Evolutionary conservation across 345 rosid species (phyloP), one percentile per base, ranked within the genome.

Genomic region (Punica granatum): DNA sequence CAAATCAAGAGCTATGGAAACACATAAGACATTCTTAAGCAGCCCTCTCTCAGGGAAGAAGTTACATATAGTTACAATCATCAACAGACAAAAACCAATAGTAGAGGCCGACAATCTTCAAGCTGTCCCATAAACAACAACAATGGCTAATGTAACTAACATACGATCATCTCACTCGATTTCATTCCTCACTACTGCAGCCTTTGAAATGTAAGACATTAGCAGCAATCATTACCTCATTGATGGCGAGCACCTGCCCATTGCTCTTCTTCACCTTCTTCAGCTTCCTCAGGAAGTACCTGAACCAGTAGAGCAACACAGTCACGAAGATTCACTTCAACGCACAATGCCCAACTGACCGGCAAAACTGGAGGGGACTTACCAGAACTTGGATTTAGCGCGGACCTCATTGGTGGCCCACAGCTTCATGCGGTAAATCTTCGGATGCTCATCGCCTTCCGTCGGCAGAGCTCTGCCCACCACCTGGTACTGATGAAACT

Each of bases 141-240:
- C n/a, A n/a, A n/a, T n/a, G n/a, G n/a, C n/a, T n/a, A n/a, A n/a
- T n/a, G n/a, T n/a, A n/a, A n/a, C n/a, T n/a, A n/a, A n/a, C n/a
- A n/a, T n/a, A n/a, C n/a, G n/a, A n/a, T n/a, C 67, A 63, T 34
- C 37, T 39, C 54, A 36, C 33, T 3, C 49, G 19, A 43, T 65
- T 63, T 2, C 14, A 43, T 7, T 63, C 67, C 37, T 36, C 8
- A 63, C 6, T 25, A 35, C 34, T 26, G 46, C 26, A 53, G 65
- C 44, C 35, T 31, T 41, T 23, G 68, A 63, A 49, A 46, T 58
- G 54, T 60, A 74, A 63, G 64, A 18, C 5, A 44, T 33, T 71
- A 66, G 80, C 41, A 37, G 41, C 11, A 44, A 44, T 16, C 74
- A 73, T 66, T 69, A 74, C 73, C 51, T 65, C 67, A 42, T 25